These are phyloP conservation scores for Fraxinus quadrangulata DNA, from an alignment of 257 asterid species.

Conservation along the genomic window DNA sequence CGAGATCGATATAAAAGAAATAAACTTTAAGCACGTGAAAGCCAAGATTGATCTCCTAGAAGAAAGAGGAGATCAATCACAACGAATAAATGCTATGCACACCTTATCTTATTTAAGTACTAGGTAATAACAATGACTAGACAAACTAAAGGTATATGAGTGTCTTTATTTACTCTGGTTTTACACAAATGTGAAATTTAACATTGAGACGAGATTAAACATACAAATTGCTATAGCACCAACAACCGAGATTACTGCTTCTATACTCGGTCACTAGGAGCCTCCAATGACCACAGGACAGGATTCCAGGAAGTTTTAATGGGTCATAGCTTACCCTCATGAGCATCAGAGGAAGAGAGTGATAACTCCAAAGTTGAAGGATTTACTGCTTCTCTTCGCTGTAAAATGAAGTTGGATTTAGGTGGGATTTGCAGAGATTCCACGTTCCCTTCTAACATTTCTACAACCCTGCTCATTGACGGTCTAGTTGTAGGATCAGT, in stretches of 20 bases:
- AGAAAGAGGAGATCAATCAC: background rate
- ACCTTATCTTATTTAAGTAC: no score
- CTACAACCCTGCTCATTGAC: constrained; percentile 29
- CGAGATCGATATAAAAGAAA: background rate
- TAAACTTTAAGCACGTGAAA: background rate
- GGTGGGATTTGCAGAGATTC: constrained; percentile 30
- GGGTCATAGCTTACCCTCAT: background rate
- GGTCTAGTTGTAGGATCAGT: constrained; percentile 28
- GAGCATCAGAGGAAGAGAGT: background rate
- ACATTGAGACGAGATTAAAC: background rate
- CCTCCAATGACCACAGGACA: no score
- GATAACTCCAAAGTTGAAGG: background rate
- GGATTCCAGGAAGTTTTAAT: background rate
- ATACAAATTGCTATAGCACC: background rate
- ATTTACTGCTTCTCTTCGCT: background rate
- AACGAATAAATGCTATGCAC: background rate
- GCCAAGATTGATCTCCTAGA: background rate
- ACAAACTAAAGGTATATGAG: background rate
- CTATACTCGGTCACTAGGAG: no score
- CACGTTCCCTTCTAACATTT: constrained; percentile 36
- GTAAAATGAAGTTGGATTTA: constrained; percentile 23
- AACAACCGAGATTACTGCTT: background rate
- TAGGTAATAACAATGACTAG: background rate
- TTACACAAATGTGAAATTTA: background rate
- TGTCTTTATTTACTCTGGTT: background rate